A percentile compares a stretch with the other conserved stretches of the same genome.
Evolutionary conservation across 257 asterid genomes (phyloP).

Genomic region (Capsicum baccatum): DNA sequence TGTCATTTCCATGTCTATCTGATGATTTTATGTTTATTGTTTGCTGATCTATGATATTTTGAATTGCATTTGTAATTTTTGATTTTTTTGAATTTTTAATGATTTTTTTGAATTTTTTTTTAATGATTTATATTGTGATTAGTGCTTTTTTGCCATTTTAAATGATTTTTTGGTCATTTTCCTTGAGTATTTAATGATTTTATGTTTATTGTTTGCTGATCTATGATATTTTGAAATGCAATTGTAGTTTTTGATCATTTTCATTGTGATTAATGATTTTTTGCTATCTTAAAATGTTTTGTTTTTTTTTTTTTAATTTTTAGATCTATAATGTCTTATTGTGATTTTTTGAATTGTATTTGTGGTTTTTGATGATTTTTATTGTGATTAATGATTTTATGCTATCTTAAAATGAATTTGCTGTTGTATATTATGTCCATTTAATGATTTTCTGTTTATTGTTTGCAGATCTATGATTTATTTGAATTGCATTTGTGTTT

Average conservation of each 20-base stretch:
- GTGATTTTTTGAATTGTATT: constrained; percentile 18
- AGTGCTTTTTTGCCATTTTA: neutral
- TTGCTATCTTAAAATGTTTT: too few relatives aligned
- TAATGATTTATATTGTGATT: neutral
- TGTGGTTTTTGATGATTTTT: neutral
- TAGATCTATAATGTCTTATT: neutral
- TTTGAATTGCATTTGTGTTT: too few relatives aligned
- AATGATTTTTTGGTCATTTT: too few relatives aligned
- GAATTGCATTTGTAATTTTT: constrained; percentile 22
- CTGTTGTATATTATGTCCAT: too few relatives aligned
- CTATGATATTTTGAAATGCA: neutral
- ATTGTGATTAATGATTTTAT: neutral
- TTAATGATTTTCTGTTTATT: too few relatives aligned
- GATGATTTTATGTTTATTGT: too few relatives aligned
- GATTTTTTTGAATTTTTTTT: neutral
- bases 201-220: too few relatives aligned
- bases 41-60: neutral
- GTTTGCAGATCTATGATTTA: too few relatives aligned
- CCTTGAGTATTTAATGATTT: too few relatives aligned
- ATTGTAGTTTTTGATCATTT: neutral
- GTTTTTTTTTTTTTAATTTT: too few relatives aligned
- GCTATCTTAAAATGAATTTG: too few relatives aligned
- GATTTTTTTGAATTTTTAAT: neutral
- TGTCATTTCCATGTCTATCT: neutral
- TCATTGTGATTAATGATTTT: neutral